Evolutionary conservation across 139 green algal genomes (phyloP).

Genomic region (Tetraselmis striata): DNA sequence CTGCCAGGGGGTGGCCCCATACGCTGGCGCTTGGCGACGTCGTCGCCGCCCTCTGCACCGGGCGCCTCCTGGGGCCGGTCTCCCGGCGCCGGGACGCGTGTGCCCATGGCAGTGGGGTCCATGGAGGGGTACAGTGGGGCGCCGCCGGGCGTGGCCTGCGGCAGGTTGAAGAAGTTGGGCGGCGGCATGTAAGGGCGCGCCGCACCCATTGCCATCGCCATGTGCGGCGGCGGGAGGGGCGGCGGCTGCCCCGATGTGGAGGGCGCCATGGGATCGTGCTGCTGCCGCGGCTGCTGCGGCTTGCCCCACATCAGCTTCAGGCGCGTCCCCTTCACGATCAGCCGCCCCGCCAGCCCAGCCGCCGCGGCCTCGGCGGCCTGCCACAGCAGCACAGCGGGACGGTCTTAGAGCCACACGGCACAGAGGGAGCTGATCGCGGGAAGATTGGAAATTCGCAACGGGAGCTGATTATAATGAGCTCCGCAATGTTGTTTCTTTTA

Average conservation of each 20-base stretch:
- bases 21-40: no score
- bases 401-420: no score
- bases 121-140: constrained; percentile 44
- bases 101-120: constrained; percentile 49
- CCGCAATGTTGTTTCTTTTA: no score
- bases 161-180: constrained; percentile 35
- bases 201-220: not conserved
- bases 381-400: no score
- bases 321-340: constrained; percentile 77
- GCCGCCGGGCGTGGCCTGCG: constrained; percentile 4
- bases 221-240: constrained; percentile 22
- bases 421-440: no score
- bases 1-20: no score
- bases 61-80: no score
- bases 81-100: constrained; percentile 3
- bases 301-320: constrained; percentile 88
- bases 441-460: no score
- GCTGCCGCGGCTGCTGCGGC: constrained; percentile 34
- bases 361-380: constrained; percentile 64
- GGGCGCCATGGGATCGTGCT: not conserved
- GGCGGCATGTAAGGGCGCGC: not conserved
- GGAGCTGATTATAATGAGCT: no score
- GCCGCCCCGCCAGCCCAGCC: no score
- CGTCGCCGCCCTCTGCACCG: no score
- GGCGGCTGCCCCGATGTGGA: not conserved